phyloP scores from a whole-genome alignment of 208 protist species.

The Acanthamoeba lenticulata region DNA sequence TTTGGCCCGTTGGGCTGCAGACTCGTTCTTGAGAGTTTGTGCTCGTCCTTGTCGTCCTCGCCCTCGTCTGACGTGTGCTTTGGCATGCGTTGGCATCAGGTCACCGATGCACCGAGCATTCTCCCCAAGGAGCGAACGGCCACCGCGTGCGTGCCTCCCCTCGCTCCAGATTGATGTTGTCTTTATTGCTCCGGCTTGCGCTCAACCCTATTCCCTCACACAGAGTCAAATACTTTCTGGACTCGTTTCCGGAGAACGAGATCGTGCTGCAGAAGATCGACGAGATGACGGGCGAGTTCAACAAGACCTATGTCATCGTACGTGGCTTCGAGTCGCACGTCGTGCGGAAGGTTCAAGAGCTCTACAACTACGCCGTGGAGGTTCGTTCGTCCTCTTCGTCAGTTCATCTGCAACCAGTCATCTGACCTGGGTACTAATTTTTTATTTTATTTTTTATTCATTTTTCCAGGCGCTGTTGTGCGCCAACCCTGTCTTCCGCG shows the following conservation, averaged over 20 bases:
- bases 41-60: neutral
- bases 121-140: conserved; percentile 41
- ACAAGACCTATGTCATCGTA: conserved; percentile 18
- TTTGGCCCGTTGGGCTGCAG: neutral
- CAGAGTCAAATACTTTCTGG: conserved; percentile 22
- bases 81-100: neutral
- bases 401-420: neutral
- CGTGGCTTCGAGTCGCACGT: neutral
- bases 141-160: neutral
- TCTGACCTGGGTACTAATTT: neutral
- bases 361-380: conserved; percentile 14
- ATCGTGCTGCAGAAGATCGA: conserved; percentile 51
- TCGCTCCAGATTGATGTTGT: neutral
- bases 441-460: neutral
- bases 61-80: neutral
- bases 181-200: neutral
- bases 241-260: conserved; percentile 49
- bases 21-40: neutral
- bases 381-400: neutral
- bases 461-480: neutral
- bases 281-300: conserved; percentile 20
- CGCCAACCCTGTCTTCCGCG: neutral
- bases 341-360: neutral
- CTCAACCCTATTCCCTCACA: neutral
- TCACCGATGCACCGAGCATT: neutral